Conservation (phyloP, 352 stramenopile genomes). For the Plasmopara halstedii region DNA sequence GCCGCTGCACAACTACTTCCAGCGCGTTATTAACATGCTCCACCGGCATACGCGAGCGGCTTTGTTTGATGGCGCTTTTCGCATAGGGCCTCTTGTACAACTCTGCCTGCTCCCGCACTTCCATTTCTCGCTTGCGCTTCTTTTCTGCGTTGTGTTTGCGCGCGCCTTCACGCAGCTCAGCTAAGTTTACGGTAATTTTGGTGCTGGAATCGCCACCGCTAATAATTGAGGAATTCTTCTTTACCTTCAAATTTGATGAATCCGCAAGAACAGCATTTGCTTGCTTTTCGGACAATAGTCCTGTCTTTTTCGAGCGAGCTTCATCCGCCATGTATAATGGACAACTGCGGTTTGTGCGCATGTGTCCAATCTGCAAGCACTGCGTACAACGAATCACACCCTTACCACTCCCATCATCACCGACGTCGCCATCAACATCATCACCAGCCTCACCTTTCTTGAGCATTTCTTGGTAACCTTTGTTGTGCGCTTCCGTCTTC, state of each 20-base stretch:
- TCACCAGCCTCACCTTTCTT: constrained; percentile 58
- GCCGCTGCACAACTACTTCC: constrained; percentile 49
- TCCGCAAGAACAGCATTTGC: constrained; percentile 25
- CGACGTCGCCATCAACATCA: constrained; percentile 9
- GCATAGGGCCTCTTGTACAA: constrained; percentile 79
- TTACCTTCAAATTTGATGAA: constrained; percentile 56
- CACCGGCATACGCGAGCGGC: constrained; percentile 66
- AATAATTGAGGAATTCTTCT: constrained; percentile 28
- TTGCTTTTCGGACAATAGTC: constrained; percentile 19
- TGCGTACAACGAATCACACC: constrained; percentile 73
- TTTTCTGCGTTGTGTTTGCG: constrained; percentile 71
- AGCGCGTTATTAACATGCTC: constrained; percentile 63
- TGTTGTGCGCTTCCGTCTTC: constrained; percentile 77
- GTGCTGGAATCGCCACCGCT: constrained; percentile 19
- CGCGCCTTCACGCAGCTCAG: constrained; percentile 63
- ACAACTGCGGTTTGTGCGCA: constrained; percentile 79
- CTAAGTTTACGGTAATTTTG: constrained; percentile 74
- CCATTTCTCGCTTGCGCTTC: constrained; percentile 71
- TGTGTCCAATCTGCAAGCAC: constrained; percentile 71
- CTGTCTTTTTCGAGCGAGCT: constrained; percentile 29
- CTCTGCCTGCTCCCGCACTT: constrained; percentile 66
- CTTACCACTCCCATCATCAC: constrained; percentile 33
- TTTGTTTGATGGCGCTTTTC: constrained; percentile 65
- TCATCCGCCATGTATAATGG: constrained; percentile 77
- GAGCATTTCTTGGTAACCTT: constrained; percentile 77